These are phyloP conservation scores for Pyronema omphalodes DNA, from an alignment of 495 filamentous ascomycete species.

Conservation along the genomic window DNA sequence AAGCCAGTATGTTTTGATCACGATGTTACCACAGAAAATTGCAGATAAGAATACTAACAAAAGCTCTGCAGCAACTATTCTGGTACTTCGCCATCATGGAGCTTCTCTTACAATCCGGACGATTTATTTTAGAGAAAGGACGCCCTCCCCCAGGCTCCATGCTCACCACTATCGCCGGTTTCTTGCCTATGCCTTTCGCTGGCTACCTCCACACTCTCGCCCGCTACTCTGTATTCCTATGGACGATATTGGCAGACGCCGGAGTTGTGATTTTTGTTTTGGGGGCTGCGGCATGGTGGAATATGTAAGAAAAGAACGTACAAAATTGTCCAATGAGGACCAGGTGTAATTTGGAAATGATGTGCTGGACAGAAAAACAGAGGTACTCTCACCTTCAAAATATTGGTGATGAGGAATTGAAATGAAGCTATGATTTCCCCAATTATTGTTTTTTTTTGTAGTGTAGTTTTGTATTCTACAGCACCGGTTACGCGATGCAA, in stretches of 20 bases:
- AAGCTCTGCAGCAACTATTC: slow-evolving; percentile 16
- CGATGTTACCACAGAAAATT: not conserved
- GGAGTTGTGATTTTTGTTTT: slow-evolving; percentile 34
- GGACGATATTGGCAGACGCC: slow-evolving; percentile 31
- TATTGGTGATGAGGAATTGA: slow-evolving; percentile 12
- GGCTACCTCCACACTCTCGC: slow-evolving; percentile 18
- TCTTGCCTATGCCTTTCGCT: slow-evolving; percentile 19
- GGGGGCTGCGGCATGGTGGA: slow-evolving; percentile 32
- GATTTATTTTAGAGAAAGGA: slow-evolving; percentile 23
- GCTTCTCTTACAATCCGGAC: slow-evolving; percentile 17
- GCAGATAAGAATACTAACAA: not conserved
- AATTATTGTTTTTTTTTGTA: too few relatives aligned
- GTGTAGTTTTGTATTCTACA: too few relatives aligned
- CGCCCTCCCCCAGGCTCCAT: slow-evolving; percentile 21
- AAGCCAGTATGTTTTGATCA: slow-evolving; percentile 13
- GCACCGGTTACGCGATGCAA: too few relatives aligned
- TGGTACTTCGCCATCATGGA: slow-evolving; percentile 25
- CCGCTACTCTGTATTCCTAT: slow-evolving; percentile 31
- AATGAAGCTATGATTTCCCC: too few relatives aligned
- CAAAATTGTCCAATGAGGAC: not conserved
- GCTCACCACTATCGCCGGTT: slow-evolving; percentile 19
- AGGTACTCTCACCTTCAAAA: not conserved
- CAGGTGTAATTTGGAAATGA: too few relatives aligned
- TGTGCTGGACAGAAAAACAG: not conserved
- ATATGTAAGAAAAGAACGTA: not conserved